Conservation (phyloP, 2,329 filamentous ascomycete species). For the Dactylellina leptospora region DNA sequence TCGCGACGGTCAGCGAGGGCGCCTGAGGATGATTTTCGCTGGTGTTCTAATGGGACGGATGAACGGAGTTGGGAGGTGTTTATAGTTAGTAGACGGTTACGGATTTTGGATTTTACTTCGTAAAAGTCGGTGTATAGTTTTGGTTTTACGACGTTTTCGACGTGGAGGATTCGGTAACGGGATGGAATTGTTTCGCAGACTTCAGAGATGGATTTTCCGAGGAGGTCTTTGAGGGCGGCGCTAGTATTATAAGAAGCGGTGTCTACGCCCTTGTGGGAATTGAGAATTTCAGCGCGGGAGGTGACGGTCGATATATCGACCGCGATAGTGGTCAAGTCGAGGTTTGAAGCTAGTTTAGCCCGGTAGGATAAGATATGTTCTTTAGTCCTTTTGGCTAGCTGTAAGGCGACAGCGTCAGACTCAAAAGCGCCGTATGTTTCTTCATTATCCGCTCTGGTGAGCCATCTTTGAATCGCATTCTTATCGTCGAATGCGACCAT, state of each 20-base stretch:
- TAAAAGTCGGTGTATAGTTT: conserved; percentile 59
- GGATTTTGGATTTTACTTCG: conserved; percentile 57
- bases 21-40: conserved; percentile 5
- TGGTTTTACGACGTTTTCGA: conserved; percentile 61
- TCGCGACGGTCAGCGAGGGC: conserved; percentile 20
- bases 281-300: conserved; percentile 25
- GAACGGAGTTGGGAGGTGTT: conserved; percentile 37
- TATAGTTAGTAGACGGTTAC: conserved; percentile 54
- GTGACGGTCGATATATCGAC: conserved; percentile 13
- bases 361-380: conserved; percentile 50
- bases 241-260: conserved; percentile 52
- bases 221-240: conserved; percentile 58
- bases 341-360: background rate
- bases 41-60: conserved; percentile 43
- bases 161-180: conserved; percentile 60
- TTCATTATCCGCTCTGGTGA: conserved; percentile 33
- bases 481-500: conserved; percentile 38
- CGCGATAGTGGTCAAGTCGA: background rate
- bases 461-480: conserved; percentile 21
- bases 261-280: conserved; percentile 49
- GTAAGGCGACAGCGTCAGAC: conserved; percentile 47
- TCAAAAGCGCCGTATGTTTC: conserved; percentile 32
- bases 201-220: conserved; percentile 59
- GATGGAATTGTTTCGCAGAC: conserved; percentile 59
- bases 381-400: conserved; percentile 33